Conservation (phyloP, 176 grass and related monocot species). For the Aegilops umbellulata region DNA sequence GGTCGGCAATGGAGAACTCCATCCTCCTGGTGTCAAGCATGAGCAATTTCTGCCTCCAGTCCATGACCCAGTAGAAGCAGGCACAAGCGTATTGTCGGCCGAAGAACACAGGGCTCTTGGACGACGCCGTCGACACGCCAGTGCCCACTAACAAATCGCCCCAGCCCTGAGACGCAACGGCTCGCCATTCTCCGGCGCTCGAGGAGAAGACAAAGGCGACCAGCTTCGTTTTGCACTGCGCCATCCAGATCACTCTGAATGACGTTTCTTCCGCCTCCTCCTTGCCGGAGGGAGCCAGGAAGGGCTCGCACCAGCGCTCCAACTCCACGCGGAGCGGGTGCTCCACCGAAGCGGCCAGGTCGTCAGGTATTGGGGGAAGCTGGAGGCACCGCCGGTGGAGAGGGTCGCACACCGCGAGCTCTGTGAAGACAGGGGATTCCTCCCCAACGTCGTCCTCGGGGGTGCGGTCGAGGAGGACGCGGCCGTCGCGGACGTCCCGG, state of each 20-base stretch:
- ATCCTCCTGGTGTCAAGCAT: constrained; percentile 26
- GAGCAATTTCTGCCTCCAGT: constrained; percentile 14
- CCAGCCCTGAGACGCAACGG: constrained; percentile 13
- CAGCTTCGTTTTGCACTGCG: constrained; percentile 31
- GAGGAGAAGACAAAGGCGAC: constrained; percentile 32
- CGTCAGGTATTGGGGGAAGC: constrained; percentile 19
- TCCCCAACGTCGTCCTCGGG: not conserved
- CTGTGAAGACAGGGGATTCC: not conserved
- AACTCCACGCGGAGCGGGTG: constrained; percentile 27
- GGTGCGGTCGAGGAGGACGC: constrained; percentile 40
- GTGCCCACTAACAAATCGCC: not conserved
- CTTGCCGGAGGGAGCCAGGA: constrained; percentile 5
- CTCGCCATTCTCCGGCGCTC: constrained; percentile 1
- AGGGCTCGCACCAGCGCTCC: constrained; percentile 37
- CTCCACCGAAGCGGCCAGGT: constrained; percentile 32
- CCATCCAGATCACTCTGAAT: constrained; percentile 37
- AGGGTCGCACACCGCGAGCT: constrained; percentile 41
- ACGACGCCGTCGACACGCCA: not conserved
- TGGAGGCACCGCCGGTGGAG: constrained; percentile 26
- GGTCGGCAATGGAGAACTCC: constrained; percentile 40
- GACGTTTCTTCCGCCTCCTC: not conserved
- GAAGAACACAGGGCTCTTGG: constrained; percentile 4
- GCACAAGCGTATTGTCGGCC: not conserved
- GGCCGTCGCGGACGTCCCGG: constrained; percentile 34
- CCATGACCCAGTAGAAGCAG: constrained; percentile 39